These are phyloP conservation scores for Colletotrichum destructivum DNA, from an alignment of 2,329 filamentous ascomycete genomes.

Conservation along the genomic window DNA sequence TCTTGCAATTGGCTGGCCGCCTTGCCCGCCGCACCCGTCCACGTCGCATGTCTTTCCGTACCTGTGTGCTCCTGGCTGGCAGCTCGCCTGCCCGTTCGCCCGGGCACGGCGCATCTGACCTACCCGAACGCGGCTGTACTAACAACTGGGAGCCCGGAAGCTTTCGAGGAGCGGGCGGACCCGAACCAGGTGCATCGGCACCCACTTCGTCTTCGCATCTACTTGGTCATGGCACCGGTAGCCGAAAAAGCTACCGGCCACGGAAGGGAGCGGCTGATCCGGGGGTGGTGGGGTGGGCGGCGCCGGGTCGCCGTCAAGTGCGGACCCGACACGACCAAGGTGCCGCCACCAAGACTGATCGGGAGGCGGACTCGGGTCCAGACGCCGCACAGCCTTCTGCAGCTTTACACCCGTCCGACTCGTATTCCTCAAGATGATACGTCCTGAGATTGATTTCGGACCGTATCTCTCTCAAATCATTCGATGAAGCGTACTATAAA, in stretches of 20 bases:
- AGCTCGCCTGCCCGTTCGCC: constrained; percentile 17
- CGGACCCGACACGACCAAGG: not conserved
- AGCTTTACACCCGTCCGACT: not conserved
- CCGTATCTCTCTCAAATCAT: not conserved
- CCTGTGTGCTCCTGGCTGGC: not conserved
- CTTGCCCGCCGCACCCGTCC: not conserved
- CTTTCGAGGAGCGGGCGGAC: not conserved
- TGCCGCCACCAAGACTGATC: too few relatives aligned
- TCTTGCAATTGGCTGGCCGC: constrained; percentile 39
- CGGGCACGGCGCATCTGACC: not conserved
- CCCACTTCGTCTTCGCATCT: not conserved
- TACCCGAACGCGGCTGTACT: not conserved
- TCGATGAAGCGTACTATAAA: constrained; percentile 3
- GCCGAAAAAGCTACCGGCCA: not conserved
- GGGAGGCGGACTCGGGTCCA: not conserved
- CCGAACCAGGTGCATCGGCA: not conserved
- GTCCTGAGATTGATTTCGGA: not conserved
- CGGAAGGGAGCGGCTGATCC: not conserved
- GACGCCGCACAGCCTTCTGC: not conserved
- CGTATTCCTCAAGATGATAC: not conserved
- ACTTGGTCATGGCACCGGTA: constrained; percentile 3
- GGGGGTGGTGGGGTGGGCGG: not conserved
- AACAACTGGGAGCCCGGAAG: not conserved
- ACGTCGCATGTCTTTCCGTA: not conserved
- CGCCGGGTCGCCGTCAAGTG: not conserved